Evolutionary conservation across 2,329 filamentous ascomycete species (phyloP).

Genomic region (Pestalotiopsis sp.): DNA sequence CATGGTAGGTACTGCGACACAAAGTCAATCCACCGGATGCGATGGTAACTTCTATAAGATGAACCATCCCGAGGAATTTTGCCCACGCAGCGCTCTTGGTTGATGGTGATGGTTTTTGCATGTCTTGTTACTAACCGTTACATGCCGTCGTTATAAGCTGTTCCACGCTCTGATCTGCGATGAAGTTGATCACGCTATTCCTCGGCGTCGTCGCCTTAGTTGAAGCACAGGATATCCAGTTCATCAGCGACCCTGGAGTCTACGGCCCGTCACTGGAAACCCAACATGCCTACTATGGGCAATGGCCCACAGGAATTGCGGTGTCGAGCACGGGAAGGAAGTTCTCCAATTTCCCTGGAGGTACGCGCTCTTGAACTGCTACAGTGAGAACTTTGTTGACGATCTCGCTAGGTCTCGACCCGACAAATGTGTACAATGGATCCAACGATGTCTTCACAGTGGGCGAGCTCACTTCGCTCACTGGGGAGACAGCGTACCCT

Average conservation of each 20-base stretch:
- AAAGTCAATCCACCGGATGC: neutral
- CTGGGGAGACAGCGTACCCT: conserved; percentile 26
- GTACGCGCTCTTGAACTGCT: conserved; percentile 9
- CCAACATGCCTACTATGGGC: conserved; percentile 52
- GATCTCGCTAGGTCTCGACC: conserved; percentile 41
- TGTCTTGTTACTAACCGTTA: too few species aligned
- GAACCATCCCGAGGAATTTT: neutral
- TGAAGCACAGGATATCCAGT: neutral
- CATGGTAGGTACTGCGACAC: neutral
- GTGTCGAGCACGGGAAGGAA: conserved; percentile 51
- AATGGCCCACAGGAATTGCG: conserved; percentile 51
- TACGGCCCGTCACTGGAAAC: conserved; percentile 47
- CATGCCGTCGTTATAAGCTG: neutral
- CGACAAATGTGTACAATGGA: conserved; percentile 43
- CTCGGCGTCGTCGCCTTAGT: neutral
- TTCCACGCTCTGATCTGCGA: neutral
- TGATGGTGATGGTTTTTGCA: neutral
- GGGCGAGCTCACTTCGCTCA: conserved; percentile 30
- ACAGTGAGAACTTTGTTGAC: neutral
- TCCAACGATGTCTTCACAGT: conserved; percentile 44
- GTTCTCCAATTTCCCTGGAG: conserved; percentile 53
- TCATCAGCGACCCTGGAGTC: conserved; percentile 14
- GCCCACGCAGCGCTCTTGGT: too few species aligned
- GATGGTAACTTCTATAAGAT: neutral
- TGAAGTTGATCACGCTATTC: neutral